Evolutionary conservation across 2,329 filamentous ascomycete genomes (phyloP).

Genomic region (Colletotrichum sp.): DNA sequence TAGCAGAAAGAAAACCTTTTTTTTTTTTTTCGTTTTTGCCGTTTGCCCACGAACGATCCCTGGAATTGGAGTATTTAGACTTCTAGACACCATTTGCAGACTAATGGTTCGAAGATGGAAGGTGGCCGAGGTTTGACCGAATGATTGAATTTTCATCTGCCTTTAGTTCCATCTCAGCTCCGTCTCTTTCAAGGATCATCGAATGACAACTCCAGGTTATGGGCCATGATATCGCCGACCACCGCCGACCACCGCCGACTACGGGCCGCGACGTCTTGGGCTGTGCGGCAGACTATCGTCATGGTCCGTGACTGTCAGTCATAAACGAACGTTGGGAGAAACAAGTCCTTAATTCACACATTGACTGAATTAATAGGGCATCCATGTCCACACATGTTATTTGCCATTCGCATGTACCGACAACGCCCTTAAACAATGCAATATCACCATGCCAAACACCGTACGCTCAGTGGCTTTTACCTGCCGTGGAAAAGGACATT

Average conservation of each 20-base stretch:
- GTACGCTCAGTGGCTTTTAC: neutral
- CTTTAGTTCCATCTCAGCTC: neutral
- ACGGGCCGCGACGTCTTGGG: neutral
- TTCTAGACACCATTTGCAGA: neutral
- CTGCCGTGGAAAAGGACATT: constrained; percentile 10
- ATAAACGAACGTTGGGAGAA: neutral
- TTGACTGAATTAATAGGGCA: neutral
- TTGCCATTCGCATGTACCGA: neutral
- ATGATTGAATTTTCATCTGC: neutral
- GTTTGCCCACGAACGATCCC: neutral
- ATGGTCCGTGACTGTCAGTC: neutral
- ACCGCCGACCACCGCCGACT: neutral
- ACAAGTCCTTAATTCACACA: neutral
- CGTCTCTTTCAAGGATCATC: neutral
- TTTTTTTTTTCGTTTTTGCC: neutral
- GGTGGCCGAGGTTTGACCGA: neutral
- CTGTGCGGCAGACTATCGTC: neutral
- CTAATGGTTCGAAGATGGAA: neutral
- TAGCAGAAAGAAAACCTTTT: neutral
- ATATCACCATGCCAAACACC: neutral
- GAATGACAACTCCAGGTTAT: neutral
- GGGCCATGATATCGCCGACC: neutral
- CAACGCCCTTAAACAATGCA: neutral
- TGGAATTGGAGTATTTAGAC: neutral
- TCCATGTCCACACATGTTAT: neutral